These are phyloP conservation scores for Trichoderma parareesei DNA, from an alignment of 495 filamentous ascomycete species.

Conservation along the genomic window DNA sequence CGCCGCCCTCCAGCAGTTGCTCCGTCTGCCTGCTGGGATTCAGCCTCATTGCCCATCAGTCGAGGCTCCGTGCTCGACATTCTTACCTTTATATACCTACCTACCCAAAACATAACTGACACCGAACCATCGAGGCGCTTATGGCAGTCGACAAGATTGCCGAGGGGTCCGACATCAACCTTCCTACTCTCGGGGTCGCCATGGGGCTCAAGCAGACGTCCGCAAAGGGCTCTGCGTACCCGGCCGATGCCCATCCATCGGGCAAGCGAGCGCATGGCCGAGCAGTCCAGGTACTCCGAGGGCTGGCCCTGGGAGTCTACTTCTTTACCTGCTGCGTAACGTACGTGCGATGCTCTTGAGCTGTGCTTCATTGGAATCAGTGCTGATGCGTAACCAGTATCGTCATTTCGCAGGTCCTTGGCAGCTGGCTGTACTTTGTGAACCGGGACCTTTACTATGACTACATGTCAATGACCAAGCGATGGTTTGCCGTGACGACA, in stretches of 20 bases:
- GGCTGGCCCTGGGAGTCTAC: constrained; percentile 56
- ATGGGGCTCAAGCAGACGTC: neutral
- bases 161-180: constrained; percentile 5
- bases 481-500: constrained; percentile 62
- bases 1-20: neutral
- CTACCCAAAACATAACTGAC: too few relatives aligned
- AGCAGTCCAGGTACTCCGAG: constrained; percentile 54
- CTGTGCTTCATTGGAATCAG: constrained; percentile 8
- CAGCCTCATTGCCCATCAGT: neutral
- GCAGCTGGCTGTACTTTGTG: constrained; percentile 60
- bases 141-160: neutral
- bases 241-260: constrained; percentile 42
- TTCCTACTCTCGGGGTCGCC: neutral
- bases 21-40: neutral
- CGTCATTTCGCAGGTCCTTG: constrained; percentile 56
- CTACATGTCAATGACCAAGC: constrained; percentile 72
- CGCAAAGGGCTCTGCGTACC: neutral
- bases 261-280: constrained; percentile 62
- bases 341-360: constrained; percentile 20
- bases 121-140: neutral
- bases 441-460: constrained; percentile 64
- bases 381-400: constrained; percentile 37
- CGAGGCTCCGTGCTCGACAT: neutral
- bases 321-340: constrained; percentile 48
- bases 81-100: too few relatives aligned